Evolutionary conservation across 768 basidiomycete species (phyloP), one percentile per base, ranked within the genome.

Genomic region (Stropharia rugosoannulata): DNA sequence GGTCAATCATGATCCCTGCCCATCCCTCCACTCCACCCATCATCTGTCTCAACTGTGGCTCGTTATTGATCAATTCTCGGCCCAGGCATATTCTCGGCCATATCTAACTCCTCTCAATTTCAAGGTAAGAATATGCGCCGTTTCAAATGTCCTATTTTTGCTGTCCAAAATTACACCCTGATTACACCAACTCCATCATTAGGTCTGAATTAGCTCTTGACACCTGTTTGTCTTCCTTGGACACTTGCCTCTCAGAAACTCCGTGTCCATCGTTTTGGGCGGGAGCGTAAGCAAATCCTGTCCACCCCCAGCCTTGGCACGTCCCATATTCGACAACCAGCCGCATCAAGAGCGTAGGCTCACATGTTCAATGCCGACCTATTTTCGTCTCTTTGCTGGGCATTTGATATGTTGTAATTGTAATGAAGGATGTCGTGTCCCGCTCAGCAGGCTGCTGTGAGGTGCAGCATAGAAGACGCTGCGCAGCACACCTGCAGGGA

Each of bases 261-360:
- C 50, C 50, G 50, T 41, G 22, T 52, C 42, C 51, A 52, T 40
- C 32, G 32, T 29, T 16, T 16, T 43, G 51, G 42, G 51, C 51
- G 10, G 11, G 40, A 40, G 39, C 51, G 51, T 48, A 50, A 58
- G 36, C 54, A 43, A 36, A 22, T 37, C 44, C 37, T 15, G 32
- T 25, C 35, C 35, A 47, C 18, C 48, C 49, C 35, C 45, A 42
- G 41, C 41, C 61, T 65, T 65, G 61, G 61, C 61, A 59, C 60
- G 56, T 60, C 59, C 61, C 62, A 56, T 60, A 50, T 57, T 60
- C 59, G 59, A 62, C 61, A 62, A 65, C 59, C 61, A 58, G 57
- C 64, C 64, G 61, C 53, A 62, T 61, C 64, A 65, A 59, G 61
- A 51, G 60, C 56, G 54, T 47, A 19, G 32, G 51, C 57, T 59